Base-by-base conservation (phyloP, 1,139 yeast species). In the Debaryomyces nepalensis region DNA sequence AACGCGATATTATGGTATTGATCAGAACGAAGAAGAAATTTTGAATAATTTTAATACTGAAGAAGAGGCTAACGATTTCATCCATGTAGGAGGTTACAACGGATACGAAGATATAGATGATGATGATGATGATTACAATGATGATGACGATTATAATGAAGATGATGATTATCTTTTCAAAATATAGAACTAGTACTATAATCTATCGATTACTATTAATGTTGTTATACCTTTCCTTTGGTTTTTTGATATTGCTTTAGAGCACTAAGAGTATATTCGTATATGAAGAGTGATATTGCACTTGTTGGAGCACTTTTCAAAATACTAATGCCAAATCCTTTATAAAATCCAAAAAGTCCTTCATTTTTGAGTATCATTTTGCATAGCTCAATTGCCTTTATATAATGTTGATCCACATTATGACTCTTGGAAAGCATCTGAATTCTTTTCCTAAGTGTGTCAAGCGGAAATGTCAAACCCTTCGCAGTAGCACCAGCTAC, bases 231-330 rank as follows among this genome's bases (percentile, higher is more conserved):
- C 30, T 35, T 41, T 23, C 26, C 27, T 18, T 39, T 31, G 11
- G 27, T 24, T 26, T 37, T 33, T 31, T 34, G 21, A 22, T 26
- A 22, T 18, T 43, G 33, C 15, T 39, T 26, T 10, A 50, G 46
- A 33, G 40, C 41, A 30, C 48, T 44, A 29, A 63, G 43, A 2
- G 66, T 45, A 43, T 66, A 65, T 55, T 89, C 96, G 59, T 85
- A 89, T 15, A 81, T 70, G 70, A 83, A 84, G 42, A 89, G 68
- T n/a, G 91, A 81, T 4, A 87, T 66, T 0, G 91, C 93, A 33
- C 90, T 84, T 0, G 95, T 81, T 0, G 96, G 96, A 0, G 93
- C 93, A 14, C 87, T 81, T 58, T 89, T 89, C 40, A 86, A 45
- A 4, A 89, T 52, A 10, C 93, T 83, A 2, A 88, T 76, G 0